Base-by-base conservation (phyloP, 257 asterid species). In the Salvia miltiorrhiza region DNA sequence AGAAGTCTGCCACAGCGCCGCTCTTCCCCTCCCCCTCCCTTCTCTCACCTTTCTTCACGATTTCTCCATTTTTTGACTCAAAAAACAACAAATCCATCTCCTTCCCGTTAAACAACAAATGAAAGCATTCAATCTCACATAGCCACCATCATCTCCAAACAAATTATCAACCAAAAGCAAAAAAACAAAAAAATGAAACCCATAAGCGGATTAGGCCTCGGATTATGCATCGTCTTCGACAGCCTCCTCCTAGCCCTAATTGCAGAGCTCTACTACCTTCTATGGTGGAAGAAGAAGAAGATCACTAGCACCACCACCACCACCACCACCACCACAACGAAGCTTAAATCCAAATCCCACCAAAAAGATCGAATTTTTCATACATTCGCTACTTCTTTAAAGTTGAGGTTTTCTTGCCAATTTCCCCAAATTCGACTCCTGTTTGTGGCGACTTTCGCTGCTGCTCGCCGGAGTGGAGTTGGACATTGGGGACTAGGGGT, bases 181-280 rank as follows among this genome's bases (percentile, higher is more conserved):
- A 4, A 30, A 30, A 30, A 30, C 0, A 30, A 12, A 64, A 41
- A 52, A 20, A 88, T 88, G 96, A 84, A 78, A 75, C 81, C 85
- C 70, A 64, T 78, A 71, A 89, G 88, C 73, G 60, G 81, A 50
- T 75, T 89, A 10, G 93, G 94, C 56, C 68, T 89, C 7, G 93
- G 81, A 67, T 35, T 89, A 64, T 80, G 92, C 57, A 67, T 85
- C 37, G 94, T 85, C 72, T 83, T 89, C 67, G 94, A 94, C 33
- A 83, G 81, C 30, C 88, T 89, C 54, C 60, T 87, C 0, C 32
- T 89, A 6, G 96, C 88, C 19, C 81, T 89, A 16, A 30, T 80
- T 20, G 91, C 85, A 8, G 96, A 89, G 71, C 81, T 89, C 21
- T 89, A 86, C 85, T 89, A 89, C 32, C 67, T 89, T 40, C 76